Evolutionary conservation across 176 grass and related monocot species (phyloP).

Genomic region (Oryza officinalis): DNA sequence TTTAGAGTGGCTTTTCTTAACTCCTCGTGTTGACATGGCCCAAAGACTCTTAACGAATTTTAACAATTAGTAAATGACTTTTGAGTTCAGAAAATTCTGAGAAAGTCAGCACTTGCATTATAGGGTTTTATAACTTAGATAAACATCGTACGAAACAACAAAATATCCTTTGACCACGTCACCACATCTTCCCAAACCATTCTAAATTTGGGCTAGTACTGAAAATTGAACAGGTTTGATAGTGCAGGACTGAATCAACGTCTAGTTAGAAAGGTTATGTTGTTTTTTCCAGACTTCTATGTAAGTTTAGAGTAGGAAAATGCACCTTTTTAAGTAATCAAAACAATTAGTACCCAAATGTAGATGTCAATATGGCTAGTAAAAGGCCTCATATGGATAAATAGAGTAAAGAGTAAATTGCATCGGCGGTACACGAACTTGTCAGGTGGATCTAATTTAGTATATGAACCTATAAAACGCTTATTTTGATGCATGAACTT

Average conservation of each 20-base stretch:
- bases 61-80: neutral
- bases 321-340: neutral
- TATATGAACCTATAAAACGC: no score
- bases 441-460: no score
- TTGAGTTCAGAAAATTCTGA: neutral
- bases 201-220: neutral
- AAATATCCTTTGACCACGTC: neutral
- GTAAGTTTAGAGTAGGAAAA: neutral
- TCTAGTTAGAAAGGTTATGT: neutral
- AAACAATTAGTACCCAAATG: neutral
- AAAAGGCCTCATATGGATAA: no score
- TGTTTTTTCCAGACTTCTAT: neutral
- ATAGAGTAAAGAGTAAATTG: no score
- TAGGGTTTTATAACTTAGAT: neutral
- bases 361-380: neutral
- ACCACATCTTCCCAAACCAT: neutral
- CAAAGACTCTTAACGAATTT: neutral
- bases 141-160: neutral
- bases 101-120: neutral
- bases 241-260: neutral
- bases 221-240: neutral
- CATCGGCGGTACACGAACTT: no score
- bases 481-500: no score
- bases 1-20: no score
- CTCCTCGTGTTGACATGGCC: neutral